Evolutionary conservation across 495 filamentous ascomycete species (phyloP).

Genomic region (Amniculicola lignicola): DNA sequence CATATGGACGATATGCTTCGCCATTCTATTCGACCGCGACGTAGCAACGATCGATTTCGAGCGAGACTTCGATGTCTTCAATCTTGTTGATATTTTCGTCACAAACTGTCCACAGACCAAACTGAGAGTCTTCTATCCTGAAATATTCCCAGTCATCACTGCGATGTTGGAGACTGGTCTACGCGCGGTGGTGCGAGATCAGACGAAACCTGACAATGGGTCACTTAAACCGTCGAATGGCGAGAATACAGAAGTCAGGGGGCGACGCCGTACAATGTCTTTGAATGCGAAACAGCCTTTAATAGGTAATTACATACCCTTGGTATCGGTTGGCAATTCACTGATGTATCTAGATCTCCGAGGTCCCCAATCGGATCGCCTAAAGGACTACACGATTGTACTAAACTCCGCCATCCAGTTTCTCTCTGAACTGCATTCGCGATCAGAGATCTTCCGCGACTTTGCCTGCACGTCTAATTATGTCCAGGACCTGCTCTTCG

Average conservation of each 20-base stretch:
- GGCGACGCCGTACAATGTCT: constrained; percentile 30
- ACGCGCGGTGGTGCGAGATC: constrained; percentile 61
- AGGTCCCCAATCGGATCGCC: constrained; percentile 22
- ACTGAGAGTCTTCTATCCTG: constrained; percentile 66
- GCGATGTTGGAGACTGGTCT: constrained; percentile 84
- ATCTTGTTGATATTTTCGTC: constrained; percentile 67
- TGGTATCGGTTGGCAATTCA: neutral
- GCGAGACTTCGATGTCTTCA: constrained; percentile 67
- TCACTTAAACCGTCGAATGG: constrained; percentile 8
- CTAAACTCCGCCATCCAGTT: constrained; percentile 75
- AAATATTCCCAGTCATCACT: constrained; percentile 76
- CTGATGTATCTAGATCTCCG: constrained; percentile 24
- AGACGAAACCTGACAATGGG: constrained; percentile 48
- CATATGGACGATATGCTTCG: constrained; percentile 86
- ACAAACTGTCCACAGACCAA: constrained; percentile 48
- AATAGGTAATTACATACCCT: constrained; percentile 16
- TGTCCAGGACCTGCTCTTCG: constrained; percentile 68
- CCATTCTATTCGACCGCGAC: constrained; percentile 81
- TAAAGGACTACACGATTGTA: constrained; percentile 40
- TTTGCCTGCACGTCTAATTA: constrained; percentile 77
- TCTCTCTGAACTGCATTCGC: constrained; percentile 68
- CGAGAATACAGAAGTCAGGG: constrained; percentile 7
- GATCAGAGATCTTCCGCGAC: constrained; percentile 71
- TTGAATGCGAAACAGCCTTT: constrained; percentile 22
- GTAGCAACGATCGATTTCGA: constrained; percentile 71